Evolutionary conservation across 768 basidiomycete species (phyloP), one percentile per base, ranked within the genome.

Genomic region (Holtermanniella nyarrowii): DNA sequence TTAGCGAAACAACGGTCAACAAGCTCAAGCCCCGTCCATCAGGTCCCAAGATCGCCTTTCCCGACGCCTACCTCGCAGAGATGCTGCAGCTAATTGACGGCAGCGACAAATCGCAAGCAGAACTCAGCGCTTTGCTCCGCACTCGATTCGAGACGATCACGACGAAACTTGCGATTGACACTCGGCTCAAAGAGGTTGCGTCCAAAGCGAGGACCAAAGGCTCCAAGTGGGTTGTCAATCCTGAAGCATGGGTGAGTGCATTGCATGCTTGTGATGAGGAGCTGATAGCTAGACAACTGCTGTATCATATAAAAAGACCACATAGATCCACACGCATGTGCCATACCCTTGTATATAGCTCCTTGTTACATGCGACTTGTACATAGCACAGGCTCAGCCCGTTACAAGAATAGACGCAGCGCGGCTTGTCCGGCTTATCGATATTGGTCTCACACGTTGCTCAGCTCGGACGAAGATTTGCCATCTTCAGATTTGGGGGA

Each of bases 211-310:
- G 60, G 45, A 48, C 43, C 3, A 65, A 62, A 48, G 62, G 62
- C 26, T 58, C 52, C 26, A 50, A 47, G 20, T 71, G 70, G 70
- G 62, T 47, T 31, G 62, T 71, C 16, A 57, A 56, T 24, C 49
- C 55, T n/a, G 64, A 60, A 42, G 68, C 66, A 41, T 71, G 70
- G 70, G 68, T 68, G 49, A 68, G 69, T 66, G 2, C 4, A 16
- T 22, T 50, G 12, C 5, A 10, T 50, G 50, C 23, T 24, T 14
- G 20, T n/a, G n/a, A n/a, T n/a, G n/a, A n/a, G n/a, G n/a, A n/a
- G n/a, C n/a, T n/a, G n/a, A n/a, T n/a, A n/a, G n/a, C n/a, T n/a
- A n/a, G n/a, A n/a, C n/a, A n/a, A n/a, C n/a, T n/a, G n/a, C n/a
- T n/a, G n/a, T n/a, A n/a, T n/a, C n/a, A n/a, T n/a, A n/a, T n/a